Evolutionary conservation across 2,329 filamentous ascomycete species (phyloP).

Genomic region (Colletotrichum caudatum): DNA sequence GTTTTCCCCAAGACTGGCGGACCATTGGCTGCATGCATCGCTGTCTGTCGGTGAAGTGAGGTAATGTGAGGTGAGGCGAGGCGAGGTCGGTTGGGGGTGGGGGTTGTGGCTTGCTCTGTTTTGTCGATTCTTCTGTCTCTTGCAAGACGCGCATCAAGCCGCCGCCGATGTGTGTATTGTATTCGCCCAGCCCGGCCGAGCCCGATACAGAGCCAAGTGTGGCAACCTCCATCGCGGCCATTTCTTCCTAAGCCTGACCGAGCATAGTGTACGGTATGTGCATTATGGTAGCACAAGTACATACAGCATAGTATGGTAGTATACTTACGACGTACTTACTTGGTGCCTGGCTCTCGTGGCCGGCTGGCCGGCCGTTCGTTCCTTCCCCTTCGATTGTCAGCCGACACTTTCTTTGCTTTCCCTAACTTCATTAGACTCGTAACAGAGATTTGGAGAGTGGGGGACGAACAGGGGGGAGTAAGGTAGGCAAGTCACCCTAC

Average conservation of each 20-base stretch:
- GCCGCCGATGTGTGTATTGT: not conserved
- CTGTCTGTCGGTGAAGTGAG: not conserved
- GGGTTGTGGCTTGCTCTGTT: not conserved
- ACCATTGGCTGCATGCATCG: not conserved
- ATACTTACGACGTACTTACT: too few relatives aligned
- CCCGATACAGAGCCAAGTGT: constrained; percentile 5
- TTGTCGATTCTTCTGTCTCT: not conserved
- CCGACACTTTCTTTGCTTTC: constrained; percentile 10
- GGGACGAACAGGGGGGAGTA: constrained; percentile 25
- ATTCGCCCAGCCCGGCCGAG: constrained; percentile 7
- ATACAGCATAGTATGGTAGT: too few relatives aligned
- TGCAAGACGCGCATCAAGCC: not conserved
- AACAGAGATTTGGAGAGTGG: constrained; percentile 35
- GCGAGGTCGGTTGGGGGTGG: too few relatives aligned
- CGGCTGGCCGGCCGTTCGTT: not conserved
- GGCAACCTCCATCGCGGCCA: constrained; percentile 13
- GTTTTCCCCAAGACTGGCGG: constrained; percentile 3
- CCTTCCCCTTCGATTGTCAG: constrained; percentile 20
- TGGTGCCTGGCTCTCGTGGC: not conserved
- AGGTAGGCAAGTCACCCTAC: constrained; percentile 16
- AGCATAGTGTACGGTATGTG: too few relatives aligned
- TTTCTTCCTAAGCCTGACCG: not conserved
- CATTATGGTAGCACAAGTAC: too few relatives aligned
- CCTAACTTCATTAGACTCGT: constrained; percentile 33
- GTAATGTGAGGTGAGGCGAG: not conserved